A percentile compares a stretch with the other conserved stretches of the same genome.
Evolutionary conservation across 192 early-diverging fungal genomes (phyloP).

Genomic region (Glomus cerebriforme): DNA sequence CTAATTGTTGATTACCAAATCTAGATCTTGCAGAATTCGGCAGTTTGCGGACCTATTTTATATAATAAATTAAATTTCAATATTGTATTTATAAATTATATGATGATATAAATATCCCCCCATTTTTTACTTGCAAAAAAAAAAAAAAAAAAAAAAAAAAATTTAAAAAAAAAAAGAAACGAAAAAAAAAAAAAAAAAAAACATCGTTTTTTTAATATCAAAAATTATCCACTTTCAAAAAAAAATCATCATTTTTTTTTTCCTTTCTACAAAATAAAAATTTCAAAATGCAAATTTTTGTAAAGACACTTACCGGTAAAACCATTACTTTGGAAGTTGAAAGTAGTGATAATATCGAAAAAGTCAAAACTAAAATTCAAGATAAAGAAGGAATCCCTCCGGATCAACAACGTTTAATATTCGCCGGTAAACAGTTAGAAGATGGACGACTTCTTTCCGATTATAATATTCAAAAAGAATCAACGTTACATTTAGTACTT

Average conservation of each 20-base stretch:
- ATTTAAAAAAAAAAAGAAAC: too few relatives aligned
- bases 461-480: slow-evolving; percentile 88
- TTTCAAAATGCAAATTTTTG: slow-evolving; percentile 69
- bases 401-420: slow-evolving; percentile 82
- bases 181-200: too few relatives aligned
- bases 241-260: too few relatives aligned
- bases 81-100: too few relatives aligned
- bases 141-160: too few relatives aligned
- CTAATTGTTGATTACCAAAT: not conserved
- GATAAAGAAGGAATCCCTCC: slow-evolving; percentile 88
- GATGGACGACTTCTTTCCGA: slow-evolving; percentile 73
- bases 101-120: too few relatives aligned
- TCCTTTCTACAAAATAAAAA: too few relatives aligned
- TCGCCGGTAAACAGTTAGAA: slow-evolving; percentile 83
- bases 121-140: too few relatives aligned
- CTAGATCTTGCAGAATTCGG: not conserved
- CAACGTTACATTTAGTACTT: slow-evolving; percentile 75
- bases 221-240: too few relatives aligned
- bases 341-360: slow-evolving; percentile 75
- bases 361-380: slow-evolving; percentile 85
- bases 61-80: too few relatives aligned
- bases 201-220: too few relatives aligned
- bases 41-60: not conserved
- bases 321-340: slow-evolving; percentile 94
- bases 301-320: slow-evolving; percentile 93